These are phyloP conservation scores for Gryganskiella cystojenkinii DNA, from an alignment of 192 early-diverging fungal genomes.

Conservation along the genomic window DNA sequence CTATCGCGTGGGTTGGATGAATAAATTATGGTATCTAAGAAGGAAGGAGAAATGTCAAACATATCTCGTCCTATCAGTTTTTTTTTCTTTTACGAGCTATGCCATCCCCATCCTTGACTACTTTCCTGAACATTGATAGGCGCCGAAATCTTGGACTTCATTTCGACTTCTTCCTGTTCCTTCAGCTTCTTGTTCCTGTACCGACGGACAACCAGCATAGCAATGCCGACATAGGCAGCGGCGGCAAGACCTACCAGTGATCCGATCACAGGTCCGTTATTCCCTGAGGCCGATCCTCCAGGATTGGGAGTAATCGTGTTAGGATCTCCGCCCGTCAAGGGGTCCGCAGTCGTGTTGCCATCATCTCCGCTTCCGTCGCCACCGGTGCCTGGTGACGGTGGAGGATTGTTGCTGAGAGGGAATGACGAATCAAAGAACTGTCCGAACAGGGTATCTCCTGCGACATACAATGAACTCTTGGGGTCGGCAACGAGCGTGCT, in stretches of 20 bases:
- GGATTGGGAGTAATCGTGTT: neutral
- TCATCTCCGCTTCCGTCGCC: neutral
- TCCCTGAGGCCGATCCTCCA: neutral
- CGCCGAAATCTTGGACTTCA: slow-evolving; percentile 19
- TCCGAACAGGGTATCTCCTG: slow-evolving; percentile 17
- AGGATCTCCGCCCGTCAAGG: slow-evolving; percentile 12
- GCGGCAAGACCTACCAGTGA: slow-evolving; percentile 19
- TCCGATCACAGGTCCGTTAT: slow-evolving; percentile 17
- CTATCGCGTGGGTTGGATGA: neutral
- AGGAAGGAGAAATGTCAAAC: neutral
- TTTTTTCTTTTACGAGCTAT: slow-evolving; percentile 5
- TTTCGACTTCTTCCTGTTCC: neutral
- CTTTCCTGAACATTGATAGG: slow-evolving; percentile 14
- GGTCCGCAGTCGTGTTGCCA: slow-evolving; percentile 14
- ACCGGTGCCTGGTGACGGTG: neutral
- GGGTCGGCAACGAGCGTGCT: slow-evolving; percentile 5
- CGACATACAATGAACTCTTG: slow-evolving; percentile 14
- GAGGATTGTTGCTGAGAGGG: slow-evolving; percentile 19
- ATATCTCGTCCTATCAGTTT: too few species aligned
- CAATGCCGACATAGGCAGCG: slow-evolving; percentile 35
- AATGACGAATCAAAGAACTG: slow-evolving; percentile 29
- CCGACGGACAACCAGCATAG: slow-evolving; percentile 21
- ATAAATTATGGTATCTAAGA: neutral
- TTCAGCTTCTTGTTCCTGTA: slow-evolving; percentile 17
- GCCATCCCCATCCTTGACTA: slow-evolving; percentile 38